Evolutionary conservation across 805 yeast species (phyloP).

Genomic region (Saccharomyces paradoxus): DNA sequence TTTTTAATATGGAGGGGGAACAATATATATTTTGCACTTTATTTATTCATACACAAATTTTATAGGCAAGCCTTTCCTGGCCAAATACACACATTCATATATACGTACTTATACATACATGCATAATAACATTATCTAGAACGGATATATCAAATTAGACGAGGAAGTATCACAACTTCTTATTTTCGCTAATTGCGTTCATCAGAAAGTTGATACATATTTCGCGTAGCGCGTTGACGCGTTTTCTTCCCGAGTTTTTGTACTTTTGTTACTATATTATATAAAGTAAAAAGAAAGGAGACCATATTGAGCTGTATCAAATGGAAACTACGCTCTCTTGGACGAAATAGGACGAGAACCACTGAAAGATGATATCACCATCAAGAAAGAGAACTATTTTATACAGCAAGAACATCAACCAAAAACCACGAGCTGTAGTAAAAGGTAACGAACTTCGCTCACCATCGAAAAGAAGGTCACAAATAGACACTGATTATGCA

Average conservation of each 20-base stretch:
- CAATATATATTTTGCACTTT: constrained; percentile 54
- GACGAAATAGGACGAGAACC: neutral
- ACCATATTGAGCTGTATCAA: neutral
- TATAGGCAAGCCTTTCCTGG: neutral
- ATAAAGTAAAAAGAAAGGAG: neutral
- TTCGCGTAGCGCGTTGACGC: neutral
- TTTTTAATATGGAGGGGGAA: constrained; percentile 75
- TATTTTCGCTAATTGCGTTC: neutral
- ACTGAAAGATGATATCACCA: neutral
- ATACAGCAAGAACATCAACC: neutral
- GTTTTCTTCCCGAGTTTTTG: neutral
- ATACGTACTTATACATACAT: neutral
- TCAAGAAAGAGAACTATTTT: neutral
- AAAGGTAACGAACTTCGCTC: neutral
- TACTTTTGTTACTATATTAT: neutral
- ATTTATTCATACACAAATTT: constrained; percentile 32
- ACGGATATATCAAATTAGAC: neutral
- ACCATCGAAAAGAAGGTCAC: neutral
- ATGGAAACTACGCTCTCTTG: neutral
- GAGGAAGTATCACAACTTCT: neutral
- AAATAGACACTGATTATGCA: neutral
- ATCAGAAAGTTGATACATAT: neutral
- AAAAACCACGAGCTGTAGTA: neutral
- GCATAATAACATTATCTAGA: neutral
- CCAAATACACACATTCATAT: neutral